phyloP scores from a whole-genome alignment of 2,329 filamentous ascomycete genomes.

The Rutstroemia sp. region DNA sequence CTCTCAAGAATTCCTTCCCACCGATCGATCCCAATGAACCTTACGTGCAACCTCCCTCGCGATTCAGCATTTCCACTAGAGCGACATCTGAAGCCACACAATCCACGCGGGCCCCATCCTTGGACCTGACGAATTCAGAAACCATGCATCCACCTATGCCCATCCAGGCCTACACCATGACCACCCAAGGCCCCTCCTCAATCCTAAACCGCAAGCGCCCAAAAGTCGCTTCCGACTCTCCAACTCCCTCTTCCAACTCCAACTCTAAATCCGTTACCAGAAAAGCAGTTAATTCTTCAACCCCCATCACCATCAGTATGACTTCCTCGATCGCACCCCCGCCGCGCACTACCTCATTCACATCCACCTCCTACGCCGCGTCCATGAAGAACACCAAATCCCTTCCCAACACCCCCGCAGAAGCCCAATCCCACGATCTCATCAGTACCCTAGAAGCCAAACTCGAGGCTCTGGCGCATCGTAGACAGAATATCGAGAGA shows the following conservation, averaged over 20 bases:
- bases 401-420: constrained; percentile 52
- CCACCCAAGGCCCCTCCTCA: constrained; percentile 12
- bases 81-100: constrained; percentile 23
- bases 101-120: constrained; percentile 22
- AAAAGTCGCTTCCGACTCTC: constrained; percentile 10
- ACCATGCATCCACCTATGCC: constrained; percentile 8
- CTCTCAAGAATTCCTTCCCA: constrained; percentile 17
- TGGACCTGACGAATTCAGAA: neutral
- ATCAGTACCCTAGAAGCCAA: constrained; percentile 60
- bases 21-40: constrained; percentile 13
- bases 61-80: constrained; percentile 29
- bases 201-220: constrained; percentile 27
- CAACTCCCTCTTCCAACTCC: constrained; percentile 5
- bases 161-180: neutral
- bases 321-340: constrained; percentile 7
- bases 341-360: neutral
- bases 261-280: constrained; percentile 15
- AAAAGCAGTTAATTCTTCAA: constrained; percentile 22
- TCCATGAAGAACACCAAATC: constrained; percentile 45
- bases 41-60: constrained; percentile 27
- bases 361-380: constrained; percentile 7
- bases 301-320: constrained; percentile 27
- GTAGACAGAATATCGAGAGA: constrained; percentile 62
- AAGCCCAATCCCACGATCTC: constrained; percentile 53
- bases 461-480: constrained; percentile 56